A percentile compares a stretch with the other conserved stretches of the same genome.
These are phyloP conservation scores for Globisporangium irregulare DNA, from an alignment of 352 stramenopile genomes.

Conservation along the genomic window DNA sequence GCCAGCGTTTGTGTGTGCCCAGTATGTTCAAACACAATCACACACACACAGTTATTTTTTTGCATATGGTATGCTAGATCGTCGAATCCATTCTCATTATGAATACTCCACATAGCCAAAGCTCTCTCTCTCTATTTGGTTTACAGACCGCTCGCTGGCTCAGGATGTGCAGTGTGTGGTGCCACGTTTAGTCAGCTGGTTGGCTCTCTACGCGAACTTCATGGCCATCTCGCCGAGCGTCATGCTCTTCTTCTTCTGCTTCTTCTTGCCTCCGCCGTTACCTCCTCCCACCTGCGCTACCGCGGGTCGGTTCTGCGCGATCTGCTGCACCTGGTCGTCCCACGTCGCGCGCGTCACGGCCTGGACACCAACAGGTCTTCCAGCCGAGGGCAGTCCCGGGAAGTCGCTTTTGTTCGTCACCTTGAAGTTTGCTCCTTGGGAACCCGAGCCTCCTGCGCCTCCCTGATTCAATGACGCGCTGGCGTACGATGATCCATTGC, in stretches of 20 bases:
- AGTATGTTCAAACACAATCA: not conserved
- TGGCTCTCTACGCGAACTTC: slow-evolving; percentile 54
- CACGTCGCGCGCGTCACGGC: slow-evolving; percentile 77
- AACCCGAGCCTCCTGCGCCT: slow-evolving; percentile 15
- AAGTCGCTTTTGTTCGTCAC: slow-evolving; percentile 67
- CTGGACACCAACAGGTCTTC: slow-evolving; percentile 58
- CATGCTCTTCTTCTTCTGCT: slow-evolving; percentile 86
- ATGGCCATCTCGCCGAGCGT: slow-evolving; percentile 79
- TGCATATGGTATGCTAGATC: not conserved
- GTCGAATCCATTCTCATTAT: not conserved
- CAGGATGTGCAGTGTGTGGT: not conserved
- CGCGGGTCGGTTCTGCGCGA: slow-evolving; percentile 58
- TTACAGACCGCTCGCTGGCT: not conserved
- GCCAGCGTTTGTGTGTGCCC: not conserved
- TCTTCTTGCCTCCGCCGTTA: slow-evolving; percentile 46
- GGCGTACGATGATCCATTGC: slow-evolving; percentile 32
- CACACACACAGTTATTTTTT: not conserved
- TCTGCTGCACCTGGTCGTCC: slow-evolving; percentile 73
- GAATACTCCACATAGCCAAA: not conserved
- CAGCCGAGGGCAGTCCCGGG: slow-evolving; percentile 60
- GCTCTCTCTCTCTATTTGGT: not conserved
- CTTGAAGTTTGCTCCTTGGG: slow-evolving; percentile 15
- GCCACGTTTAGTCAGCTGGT: no score
- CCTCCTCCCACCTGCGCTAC: slow-evolving; percentile 15
- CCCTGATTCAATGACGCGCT: slow-evolving; percentile 31